phyloP scores from a whole-genome alignment of 768 basidiomycete species.

The Pleurotus platypus region DNA sequence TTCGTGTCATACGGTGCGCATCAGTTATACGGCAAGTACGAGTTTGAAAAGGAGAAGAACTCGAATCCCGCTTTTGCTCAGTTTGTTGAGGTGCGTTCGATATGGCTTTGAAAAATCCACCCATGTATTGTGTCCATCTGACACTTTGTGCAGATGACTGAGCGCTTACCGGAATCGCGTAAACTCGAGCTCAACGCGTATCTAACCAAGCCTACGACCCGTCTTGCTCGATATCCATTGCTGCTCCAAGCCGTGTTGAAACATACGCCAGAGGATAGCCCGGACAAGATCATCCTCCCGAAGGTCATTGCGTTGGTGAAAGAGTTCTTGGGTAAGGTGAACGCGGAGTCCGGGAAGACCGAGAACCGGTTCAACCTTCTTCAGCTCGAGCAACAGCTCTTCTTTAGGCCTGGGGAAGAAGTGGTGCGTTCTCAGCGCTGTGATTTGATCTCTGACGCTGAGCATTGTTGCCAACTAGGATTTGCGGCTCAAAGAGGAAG shows the following conservation, averaged over 20 bases:
- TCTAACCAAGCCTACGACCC: constrained; percentile 95
- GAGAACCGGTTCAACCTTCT: constrained; percentile 96
- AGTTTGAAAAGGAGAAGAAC: constrained; percentile 98
- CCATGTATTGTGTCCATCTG: not conserved
- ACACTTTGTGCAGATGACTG: constrained; percentile 59
- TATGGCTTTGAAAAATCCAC: not conserved
- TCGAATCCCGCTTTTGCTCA: constrained; percentile 88
- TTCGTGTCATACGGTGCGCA: constrained; percentile 96
- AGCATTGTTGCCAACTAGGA: constrained; percentile 47
- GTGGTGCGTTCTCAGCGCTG: constrained; percentile 51
- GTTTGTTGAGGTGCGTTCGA: constrained; percentile 83
- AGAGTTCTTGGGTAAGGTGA: constrained; percentile 84
- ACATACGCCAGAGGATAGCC: constrained; percentile 86
- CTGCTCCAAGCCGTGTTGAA: constrained; percentile 90
- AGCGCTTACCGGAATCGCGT: constrained; percentile 90
- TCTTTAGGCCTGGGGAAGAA: constrained; percentile 86
- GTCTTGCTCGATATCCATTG: constrained; percentile 94
- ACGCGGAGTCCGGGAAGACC: constrained; percentile 89
- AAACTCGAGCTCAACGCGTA: constrained; percentile 98
- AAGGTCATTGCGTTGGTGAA: constrained; percentile 76
- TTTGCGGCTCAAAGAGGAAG: constrained; percentile 81
- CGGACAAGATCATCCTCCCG: constrained; percentile 75
- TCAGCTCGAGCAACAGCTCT: constrained; percentile 88
- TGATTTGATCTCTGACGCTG: not conserved
- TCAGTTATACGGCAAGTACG: constrained; percentile 97